Evolutionary conservation across 768 basidiomycete genomes (phyloP).

Genomic region (Punctularia strigosozonata): DNA sequence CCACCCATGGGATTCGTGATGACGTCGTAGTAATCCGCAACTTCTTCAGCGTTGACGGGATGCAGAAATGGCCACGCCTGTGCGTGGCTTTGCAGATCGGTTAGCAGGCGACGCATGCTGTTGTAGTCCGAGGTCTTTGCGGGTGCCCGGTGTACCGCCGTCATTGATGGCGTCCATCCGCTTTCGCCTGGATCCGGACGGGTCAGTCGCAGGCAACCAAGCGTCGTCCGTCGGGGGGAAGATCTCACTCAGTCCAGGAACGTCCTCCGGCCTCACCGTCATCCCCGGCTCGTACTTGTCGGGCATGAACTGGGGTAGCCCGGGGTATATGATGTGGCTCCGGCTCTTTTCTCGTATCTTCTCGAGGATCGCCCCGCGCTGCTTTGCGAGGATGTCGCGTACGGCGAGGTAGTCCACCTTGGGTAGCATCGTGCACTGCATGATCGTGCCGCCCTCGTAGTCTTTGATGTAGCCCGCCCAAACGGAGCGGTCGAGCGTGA

Average conservation of each 20-base stretch:
- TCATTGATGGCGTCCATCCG: conserved; percentile 63
- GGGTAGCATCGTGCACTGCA: conserved; percentile 95
- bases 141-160: conserved; percentile 12
- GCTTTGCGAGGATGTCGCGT: conserved; percentile 56
- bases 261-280: conserved; percentile 56
- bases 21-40: conserved; percentile 82
- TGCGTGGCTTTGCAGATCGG: conserved; percentile 66
- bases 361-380: conserved; percentile 80
- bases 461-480: conserved; percentile 99
- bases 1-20: conserved; percentile 94
- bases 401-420: conserved; percentile 87
- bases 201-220: conserved; percentile 10
- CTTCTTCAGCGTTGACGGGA: conserved; percentile 73
- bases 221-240: conserved; percentile 4
- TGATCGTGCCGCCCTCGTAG: conserved; percentile 97
- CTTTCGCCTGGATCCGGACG: conserved; percentile 51
- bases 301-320: conserved; percentile 64
- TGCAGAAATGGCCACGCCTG: conserved; percentile 79
- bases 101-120: conserved; percentile 67
- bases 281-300: conserved; percentile 39
- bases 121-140: conserved; percentile 46
- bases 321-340: conserved; percentile 78
- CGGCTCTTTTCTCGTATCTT: conserved; percentile 82
- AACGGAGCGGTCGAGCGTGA: conserved; percentile 76
- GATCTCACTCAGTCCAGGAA: conserved; percentile 77